These are phyloP conservation scores for Phytophthora boehmeriae DNA, from an alignment of 352 stramenopile species.

Conservation along the genomic window DNA sequence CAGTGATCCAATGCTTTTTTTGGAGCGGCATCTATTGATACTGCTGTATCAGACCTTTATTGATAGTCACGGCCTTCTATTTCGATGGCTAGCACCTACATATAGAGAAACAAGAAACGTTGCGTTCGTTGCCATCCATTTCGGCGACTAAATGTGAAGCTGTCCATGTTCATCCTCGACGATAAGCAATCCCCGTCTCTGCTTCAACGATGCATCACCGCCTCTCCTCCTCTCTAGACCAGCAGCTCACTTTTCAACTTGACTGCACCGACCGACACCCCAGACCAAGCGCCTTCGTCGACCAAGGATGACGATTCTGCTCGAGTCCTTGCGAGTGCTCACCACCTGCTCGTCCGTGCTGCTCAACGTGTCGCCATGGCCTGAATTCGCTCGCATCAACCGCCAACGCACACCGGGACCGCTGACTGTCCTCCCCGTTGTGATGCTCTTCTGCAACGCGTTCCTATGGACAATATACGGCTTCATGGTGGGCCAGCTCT, in stretches of 20 bases:
- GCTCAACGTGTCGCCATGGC: slow-evolving; percentile 42
- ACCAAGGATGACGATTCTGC: slow-evolving; percentile 37
- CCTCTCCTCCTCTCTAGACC: too few relatives aligned
- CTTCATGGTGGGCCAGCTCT: slow-evolving; percentile 45
- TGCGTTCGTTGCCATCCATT: too few relatives aligned
- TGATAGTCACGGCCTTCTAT: too few relatives aligned
- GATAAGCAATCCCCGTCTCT: slow-evolving; percentile 1
- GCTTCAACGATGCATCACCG: slow-evolving; percentile 12
- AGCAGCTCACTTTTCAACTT: slow-evolving; percentile 22
- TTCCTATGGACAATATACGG: slow-evolving; percentile 56
- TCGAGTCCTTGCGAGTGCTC: slow-evolving; percentile 38
- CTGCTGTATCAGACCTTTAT: background rate
- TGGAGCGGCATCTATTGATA: background rate
- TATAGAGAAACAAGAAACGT: too few relatives aligned
- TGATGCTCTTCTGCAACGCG: slow-evolving; percentile 46
- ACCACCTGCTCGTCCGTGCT: slow-evolving; percentile 40
- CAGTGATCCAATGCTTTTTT: too few relatives aligned
- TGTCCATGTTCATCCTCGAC: background rate
- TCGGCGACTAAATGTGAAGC: slow-evolving; percentile 9
- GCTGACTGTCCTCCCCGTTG: slow-evolving; percentile 40
- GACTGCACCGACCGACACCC: background rate
- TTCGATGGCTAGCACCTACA: too few relatives aligned
- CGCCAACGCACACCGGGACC: slow-evolving; percentile 37
- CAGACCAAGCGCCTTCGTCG: background rate
- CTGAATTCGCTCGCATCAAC: slow-evolving; percentile 45